Evolutionary conservation across 108 stramenopile species (phyloP).

Genomic region (Pinguiococcus pyrenoidosus): DNA sequence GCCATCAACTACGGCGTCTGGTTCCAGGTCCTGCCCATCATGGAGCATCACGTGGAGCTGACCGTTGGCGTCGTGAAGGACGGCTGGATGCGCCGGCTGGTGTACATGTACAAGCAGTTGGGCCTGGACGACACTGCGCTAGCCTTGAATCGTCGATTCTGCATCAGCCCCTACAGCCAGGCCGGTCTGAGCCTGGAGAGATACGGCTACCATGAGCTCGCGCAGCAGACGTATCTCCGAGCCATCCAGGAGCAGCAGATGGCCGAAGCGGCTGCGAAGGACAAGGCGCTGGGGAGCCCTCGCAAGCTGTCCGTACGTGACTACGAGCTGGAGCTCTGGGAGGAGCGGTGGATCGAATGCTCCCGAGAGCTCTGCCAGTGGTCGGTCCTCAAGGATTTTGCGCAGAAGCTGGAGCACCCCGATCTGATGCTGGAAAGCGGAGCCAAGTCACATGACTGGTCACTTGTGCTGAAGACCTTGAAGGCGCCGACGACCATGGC

Average conservation of each 20-base stretch:
- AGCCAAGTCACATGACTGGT: slow-evolving; percentile 72
- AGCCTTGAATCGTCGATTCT: slow-evolving; percentile 10
- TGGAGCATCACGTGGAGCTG: slow-evolving; percentile 20
- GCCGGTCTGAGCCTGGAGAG: slow-evolving; percentile 17
- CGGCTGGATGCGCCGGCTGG: slow-evolving; percentile 19
- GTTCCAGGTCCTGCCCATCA: slow-evolving; percentile 8
- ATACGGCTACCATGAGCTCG: slow-evolving; percentile 14
- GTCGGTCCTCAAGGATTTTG: slow-evolving; percentile 60
- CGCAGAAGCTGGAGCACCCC: slow-evolving; percentile 39
- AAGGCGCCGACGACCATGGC: slow-evolving; percentile 2
- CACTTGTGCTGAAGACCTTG: slow-evolving; percentile 8
- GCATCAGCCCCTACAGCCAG: slow-evolving; percentile 6
- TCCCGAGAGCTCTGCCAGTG: slow-evolving; percentile 72
- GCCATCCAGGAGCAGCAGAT: slow-evolving; percentile 10
- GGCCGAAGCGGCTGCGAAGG: not conserved
- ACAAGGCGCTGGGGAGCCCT: not conserved
- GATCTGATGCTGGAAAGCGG: slow-evolving; percentile 65
- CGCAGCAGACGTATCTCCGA: slow-evolving; percentile 16
- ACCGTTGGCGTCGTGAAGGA: slow-evolving; percentile 6
- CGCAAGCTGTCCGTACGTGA: slow-evolving; percentile 16
- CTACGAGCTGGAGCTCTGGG: slow-evolving; percentile 66
- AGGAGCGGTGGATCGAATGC: slow-evolving; percentile 71
- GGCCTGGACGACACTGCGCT: slow-evolving; percentile 16
- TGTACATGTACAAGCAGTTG: slow-evolving; percentile 20
- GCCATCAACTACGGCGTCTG: slow-evolving; percentile 21